Percentiles rank a stretch among this genome's conserved stretches.
Conservation (phyloP, 140 eudicot genomes). For the Cichorium intybus region DNA sequence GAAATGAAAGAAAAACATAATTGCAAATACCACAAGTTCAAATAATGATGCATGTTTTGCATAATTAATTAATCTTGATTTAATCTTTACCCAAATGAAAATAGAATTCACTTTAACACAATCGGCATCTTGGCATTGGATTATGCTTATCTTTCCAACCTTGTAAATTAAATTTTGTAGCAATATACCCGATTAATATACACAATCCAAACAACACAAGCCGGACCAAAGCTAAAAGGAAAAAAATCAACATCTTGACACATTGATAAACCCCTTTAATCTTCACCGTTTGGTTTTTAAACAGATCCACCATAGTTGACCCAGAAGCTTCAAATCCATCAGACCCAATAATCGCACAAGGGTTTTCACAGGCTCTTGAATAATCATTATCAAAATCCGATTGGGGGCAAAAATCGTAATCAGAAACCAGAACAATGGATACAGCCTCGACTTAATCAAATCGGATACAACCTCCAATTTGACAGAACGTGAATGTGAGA, state of each 20-base stretch:
- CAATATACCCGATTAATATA: constrained; percentile 61
- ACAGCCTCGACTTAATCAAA: no score
- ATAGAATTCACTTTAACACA: constrained; percentile 59
- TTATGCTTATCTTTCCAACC: constrained; percentile 86
- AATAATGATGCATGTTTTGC: background rate
- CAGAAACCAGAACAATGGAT: no score
- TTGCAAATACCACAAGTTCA: background rate
- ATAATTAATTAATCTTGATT: background rate
- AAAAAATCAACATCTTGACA: constrained; percentile 58
- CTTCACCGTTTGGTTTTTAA: constrained; percentile 59
- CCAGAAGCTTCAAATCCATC: constrained; percentile 46
- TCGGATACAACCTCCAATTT: no score
- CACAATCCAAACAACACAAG: constrained; percentile 64
- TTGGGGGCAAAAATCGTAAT: background rate
- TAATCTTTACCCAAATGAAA: constrained; percentile 83
- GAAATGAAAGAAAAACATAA: background rate
- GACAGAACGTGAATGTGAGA: no score
- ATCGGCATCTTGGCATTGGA: constrained; percentile 81
- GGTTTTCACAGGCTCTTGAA: constrained; percentile 22
- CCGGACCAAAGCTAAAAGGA: constrained; percentile 63
- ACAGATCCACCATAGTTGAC: constrained; percentile 75
- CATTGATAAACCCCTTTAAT: constrained; percentile 84
- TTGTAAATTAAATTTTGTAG: constrained; percentile 51
- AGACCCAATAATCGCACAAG: constrained; percentile 56
- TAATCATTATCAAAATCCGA: background rate